These are phyloP conservation scores for Epithemia pelagica DNA, from an alignment of 108 stramenopile species.

Conservation along the genomic window DNA sequence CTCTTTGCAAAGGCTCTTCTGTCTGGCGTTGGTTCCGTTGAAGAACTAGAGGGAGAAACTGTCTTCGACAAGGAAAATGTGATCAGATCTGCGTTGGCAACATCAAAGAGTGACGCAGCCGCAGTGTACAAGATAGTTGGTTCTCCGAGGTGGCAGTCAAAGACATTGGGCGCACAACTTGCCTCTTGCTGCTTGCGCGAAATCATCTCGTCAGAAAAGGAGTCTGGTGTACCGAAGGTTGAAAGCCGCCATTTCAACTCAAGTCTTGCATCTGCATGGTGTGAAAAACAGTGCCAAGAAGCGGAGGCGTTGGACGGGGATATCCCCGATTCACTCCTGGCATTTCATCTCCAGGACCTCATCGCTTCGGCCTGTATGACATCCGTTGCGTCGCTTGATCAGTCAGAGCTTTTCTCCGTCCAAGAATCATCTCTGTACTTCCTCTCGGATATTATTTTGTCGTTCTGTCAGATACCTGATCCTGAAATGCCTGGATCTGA, in stretches of 20 bases:
- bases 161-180: neutral
- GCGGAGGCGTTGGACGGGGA: constrained; percentile 2
- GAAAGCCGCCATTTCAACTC: constrained; percentile 1
- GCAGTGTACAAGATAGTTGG: neutral
- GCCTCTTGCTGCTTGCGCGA: neutral
- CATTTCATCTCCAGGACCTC: constrained; percentile 51
- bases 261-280: constrained; percentile 15
- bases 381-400: constrained; percentile 63
- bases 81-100: neutral
- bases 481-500: constrained; percentile 41
- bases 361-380: constrained; percentile 50
- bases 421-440: constrained; percentile 56
- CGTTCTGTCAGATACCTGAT: constrained; percentile 60
- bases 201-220: neutral
- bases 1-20: neutral
- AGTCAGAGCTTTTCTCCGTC: constrained; percentile 55
- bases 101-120: neutral
- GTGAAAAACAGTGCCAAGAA: constrained; percentile 23
- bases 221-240: neutral
- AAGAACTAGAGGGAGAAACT: neutral
- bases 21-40: neutral
- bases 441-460: constrained; percentile 35
- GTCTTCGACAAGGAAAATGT: neutral
- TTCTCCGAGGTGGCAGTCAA: neutral
- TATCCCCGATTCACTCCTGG: constrained; percentile 24